Percentiles rank a stretch among this genome's conserved stretches.
Evolutionary conservation across 495 filamentous ascomycete species (phyloP).

Genomic region (Entonaema liquescens): DNA sequence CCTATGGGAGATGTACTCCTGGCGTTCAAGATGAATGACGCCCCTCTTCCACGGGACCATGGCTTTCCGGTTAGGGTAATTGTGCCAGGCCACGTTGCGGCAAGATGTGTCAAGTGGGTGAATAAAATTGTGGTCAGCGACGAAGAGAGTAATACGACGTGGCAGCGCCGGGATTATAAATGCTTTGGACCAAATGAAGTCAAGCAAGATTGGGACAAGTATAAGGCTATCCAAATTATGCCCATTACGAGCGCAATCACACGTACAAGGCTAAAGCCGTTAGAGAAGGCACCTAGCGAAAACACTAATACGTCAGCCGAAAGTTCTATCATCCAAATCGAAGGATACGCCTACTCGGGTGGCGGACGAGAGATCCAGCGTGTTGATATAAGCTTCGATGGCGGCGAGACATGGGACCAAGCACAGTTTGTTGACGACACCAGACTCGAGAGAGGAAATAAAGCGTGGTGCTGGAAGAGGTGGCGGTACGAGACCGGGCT

Average conservation of each 20-base stretch:
- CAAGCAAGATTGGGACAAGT: slow-evolving; percentile 64
- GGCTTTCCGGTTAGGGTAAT: slow-evolving; percentile 68
- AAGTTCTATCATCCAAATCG: slow-evolving; percentile 50
- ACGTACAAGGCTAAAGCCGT: slow-evolving; percentile 32
- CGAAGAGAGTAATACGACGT: slow-evolving; percentile 65
- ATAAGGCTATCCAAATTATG: slow-evolving; percentile 66
- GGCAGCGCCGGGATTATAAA: slow-evolving; percentile 72
- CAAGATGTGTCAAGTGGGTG: slow-evolving; percentile 72
- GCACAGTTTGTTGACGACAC: slow-evolving; percentile 58
- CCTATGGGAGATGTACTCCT: slow-evolving; percentile 66
- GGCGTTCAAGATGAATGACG: slow-evolving; percentile 68
- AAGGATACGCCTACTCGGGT: slow-evolving; percentile 68
- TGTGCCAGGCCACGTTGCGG: slow-evolving; percentile 69
- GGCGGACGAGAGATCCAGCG: slow-evolving; percentile 63
- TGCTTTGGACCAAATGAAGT: slow-evolving; percentile 66
- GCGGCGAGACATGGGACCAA: slow-evolving; percentile 63
- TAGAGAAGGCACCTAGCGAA: not conserved
- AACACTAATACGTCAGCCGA: slow-evolving; percentile 24
- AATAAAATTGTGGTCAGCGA: slow-evolving; percentile 65
- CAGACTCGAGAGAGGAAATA: slow-evolving; percentile 38
- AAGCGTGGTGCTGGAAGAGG: slow-evolving; percentile 64
- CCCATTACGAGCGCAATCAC: slow-evolving; percentile 66
- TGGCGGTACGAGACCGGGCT: slow-evolving; percentile 60
- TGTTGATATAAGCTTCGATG: slow-evolving; percentile 66
- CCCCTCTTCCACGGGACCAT: slow-evolving; percentile 64